Conservation (phyloP, 1,284 basidiomycete genomes). For the Schizophyllum commune region DNA sequence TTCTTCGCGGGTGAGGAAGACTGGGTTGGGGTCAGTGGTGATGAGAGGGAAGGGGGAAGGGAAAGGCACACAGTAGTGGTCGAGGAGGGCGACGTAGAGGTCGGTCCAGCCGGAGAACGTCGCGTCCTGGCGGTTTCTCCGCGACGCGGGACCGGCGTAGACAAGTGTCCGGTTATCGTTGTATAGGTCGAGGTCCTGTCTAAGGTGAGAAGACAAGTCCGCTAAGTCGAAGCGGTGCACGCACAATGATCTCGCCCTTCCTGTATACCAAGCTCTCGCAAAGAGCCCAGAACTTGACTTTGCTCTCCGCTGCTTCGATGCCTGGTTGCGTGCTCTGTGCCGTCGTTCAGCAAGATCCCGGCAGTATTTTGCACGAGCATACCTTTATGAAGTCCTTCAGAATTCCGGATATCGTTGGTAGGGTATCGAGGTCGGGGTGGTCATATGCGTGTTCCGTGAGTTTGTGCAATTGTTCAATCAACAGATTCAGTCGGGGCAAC, state of each 20-base stretch:
- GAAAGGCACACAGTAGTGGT: slow-evolving; percentile 59
- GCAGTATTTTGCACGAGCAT: no score
- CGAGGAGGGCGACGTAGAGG: slow-evolving; percentile 58
- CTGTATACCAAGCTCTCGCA: slow-evolving; percentile 67
- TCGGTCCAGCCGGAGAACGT: slow-evolving; percentile 62
- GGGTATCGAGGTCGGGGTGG: slow-evolving; percentile 60
- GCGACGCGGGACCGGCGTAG: slow-evolving; percentile 49
- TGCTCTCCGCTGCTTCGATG: slow-evolving; percentile 74
- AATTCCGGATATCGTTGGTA: slow-evolving; percentile 58
- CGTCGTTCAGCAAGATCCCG: neutral
- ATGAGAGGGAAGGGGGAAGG: neutral
- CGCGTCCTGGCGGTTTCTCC: slow-evolving; percentile 48
- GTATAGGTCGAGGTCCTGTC: slow-evolving; percentile 71
- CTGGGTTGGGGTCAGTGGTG: slow-evolving; percentile 22
- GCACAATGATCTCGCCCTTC: slow-evolving; percentile 72
- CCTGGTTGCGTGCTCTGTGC: slow-evolving; percentile 64
- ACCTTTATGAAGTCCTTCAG: slow-evolving; percentile 61
- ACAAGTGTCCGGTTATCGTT: slow-evolving; percentile 66
- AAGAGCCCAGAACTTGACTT: slow-evolving; percentile 76
- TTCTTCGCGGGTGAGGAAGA: slow-evolving; percentile 58
- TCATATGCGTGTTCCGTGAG: slow-evolving; percentile 55
- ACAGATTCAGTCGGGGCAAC: slow-evolving; percentile 65
- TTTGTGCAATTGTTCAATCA: slow-evolving; percentile 65
- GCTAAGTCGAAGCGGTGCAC: slow-evolving; percentile 13
- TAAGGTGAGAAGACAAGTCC: slow-evolving; percentile 5